These are phyloP conservation scores for Salvia miltiorrhiza DNA, from an alignment of 257 asterid genomes.

Conservation along the genomic window DNA sequence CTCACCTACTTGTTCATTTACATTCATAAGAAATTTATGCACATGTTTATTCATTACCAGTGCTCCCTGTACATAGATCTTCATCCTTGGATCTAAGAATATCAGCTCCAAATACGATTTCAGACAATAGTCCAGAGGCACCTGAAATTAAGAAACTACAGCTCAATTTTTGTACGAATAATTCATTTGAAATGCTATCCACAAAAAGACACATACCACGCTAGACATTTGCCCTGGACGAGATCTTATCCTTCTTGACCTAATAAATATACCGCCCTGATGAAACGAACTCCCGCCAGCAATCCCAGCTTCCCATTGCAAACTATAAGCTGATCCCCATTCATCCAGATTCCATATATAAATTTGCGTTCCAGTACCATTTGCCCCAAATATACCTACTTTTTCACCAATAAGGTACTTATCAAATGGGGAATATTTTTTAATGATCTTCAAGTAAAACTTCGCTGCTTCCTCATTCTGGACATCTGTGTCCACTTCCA, in stretches of 20 bases:
- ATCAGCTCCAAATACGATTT: conserved; percentile 72
- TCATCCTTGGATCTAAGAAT: conserved; percentile 80
- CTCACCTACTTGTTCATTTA: background rate
- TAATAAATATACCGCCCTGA: conserved; percentile 61
- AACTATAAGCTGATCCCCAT: conserved; percentile 70
- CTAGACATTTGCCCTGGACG: conserved; percentile 78
- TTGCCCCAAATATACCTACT: conserved; percentile 45
- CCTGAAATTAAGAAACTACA: conserved; percentile 39
- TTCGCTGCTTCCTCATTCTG: conserved; percentile 56
- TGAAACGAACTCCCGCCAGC: conserved; percentile 70
- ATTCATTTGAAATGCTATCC: background rate
- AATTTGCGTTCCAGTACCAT: conserved; percentile 76
- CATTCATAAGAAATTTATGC: conserved; percentile 3
- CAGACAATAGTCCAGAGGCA: conserved; percentile 75
- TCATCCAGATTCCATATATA: conserved; percentile 75
- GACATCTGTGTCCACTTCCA: conserved; percentile 60
- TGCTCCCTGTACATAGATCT: conserved; percentile 73
- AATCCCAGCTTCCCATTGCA: conserved; percentile 58
- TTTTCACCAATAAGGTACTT: conserved; percentile 77
- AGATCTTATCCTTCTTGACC: conserved; percentile 63
- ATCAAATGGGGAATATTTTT: conserved; percentile 68
- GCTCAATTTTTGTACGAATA: background rate
- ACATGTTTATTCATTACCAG: conserved; percentile 35
- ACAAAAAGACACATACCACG: conserved; percentile 27
- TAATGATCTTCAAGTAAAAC: conserved; percentile 55